Evolutionary conservation across 139 green algal species (phyloP).

Genomic region (Ostreobium quekettii): DNA sequence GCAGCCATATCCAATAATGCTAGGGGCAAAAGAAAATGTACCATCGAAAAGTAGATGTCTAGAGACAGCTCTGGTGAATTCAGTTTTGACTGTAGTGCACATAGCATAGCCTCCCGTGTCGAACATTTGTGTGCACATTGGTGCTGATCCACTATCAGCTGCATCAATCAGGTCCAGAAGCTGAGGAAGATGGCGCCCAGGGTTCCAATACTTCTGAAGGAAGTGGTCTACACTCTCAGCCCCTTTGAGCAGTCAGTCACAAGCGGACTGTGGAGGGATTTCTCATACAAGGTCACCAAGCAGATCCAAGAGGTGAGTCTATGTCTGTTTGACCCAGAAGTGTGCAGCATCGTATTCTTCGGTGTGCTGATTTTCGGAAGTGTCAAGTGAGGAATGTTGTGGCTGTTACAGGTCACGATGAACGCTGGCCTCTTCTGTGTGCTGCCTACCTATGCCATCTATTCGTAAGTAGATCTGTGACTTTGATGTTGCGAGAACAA

Average conservation of each 20-base stretch:
- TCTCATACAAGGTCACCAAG: slow-evolving; percentile 45
- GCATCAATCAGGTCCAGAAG: too few species aligned
- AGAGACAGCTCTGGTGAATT: background rate
- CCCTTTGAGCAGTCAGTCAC: slow-evolving; percentile 77
- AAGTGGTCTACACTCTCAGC: slow-evolving; percentile 81
- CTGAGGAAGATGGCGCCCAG: background rate
- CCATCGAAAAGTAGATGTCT: background rate
- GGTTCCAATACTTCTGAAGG: slow-evolving; percentile 49
- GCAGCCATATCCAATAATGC: too few species aligned
- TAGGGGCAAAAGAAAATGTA: too few species aligned
- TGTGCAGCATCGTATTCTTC: background rate
- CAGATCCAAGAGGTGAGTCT: slow-evolving; percentile 35
- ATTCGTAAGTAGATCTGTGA: background rate
- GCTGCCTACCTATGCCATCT: background rate
- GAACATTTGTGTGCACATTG: background rate
- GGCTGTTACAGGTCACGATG: background rate
- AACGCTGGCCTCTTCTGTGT: background rate
- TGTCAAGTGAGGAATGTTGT: background rate
- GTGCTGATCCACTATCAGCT: background rate
- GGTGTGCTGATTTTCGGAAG: background rate
- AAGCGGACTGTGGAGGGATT: slow-evolving; percentile 58
- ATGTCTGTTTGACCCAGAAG: background rate
- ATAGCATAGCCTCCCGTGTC: slow-evolving; percentile 14
- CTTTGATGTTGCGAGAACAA: too few species aligned
- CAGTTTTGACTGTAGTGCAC: slow-evolving; percentile 16